Evolutionary conservation across 2,329 filamentous ascomycete genomes (phyloP), one percentile per base, ranked within the genome.

Genomic region (Ophiostoma himal-ulmi): DNA sequence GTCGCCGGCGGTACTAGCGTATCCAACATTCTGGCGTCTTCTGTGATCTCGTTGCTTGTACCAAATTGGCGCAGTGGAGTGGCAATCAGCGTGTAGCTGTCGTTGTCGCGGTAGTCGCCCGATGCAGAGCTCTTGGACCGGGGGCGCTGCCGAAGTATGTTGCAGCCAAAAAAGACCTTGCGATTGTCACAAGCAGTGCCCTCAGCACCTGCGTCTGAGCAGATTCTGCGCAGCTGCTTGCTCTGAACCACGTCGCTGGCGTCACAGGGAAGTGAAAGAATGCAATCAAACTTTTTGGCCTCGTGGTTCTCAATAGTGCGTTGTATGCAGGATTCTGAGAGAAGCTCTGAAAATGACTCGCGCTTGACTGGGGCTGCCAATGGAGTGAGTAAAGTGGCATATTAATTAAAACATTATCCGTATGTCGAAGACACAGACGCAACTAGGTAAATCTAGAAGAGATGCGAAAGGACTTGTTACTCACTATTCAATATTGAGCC

Each of bases 161-260:
- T 87, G 78, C 85, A 86, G 70, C 84, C 85, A 73, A 84, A 82
- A 72, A 78, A 82, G 22, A 82, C 75, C 73, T 78, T 79, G 69
- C 72, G 72, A 67, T 71, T 71, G 70, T 70, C 64, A 17, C 52
- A 44, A 62, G 69, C 70, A 37, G 60, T 69, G 60, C 69, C 72
- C 2, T 57, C 36, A 22, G 71, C 26, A 41, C 69, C 60, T 14
- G 70, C 66, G 6, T 34, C 26, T 13, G 73, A 73, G 44, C 68
- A 65, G 34, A 71, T 66, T 3, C 71, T 71, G 44, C 70, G 68
- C 66, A 71, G 13, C 6, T 68, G 68, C 69, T 68, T 71, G 54
- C n/a, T 34, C 36, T 67, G 26, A 11, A 54, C 22, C 1, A 70
- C 48, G 30, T 68, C 30, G 41, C 67, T 39, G 22, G 69, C 67